Conservation (phyloP, 768 basidiomycete genomes). For the Nidularia sp. region DNA sequence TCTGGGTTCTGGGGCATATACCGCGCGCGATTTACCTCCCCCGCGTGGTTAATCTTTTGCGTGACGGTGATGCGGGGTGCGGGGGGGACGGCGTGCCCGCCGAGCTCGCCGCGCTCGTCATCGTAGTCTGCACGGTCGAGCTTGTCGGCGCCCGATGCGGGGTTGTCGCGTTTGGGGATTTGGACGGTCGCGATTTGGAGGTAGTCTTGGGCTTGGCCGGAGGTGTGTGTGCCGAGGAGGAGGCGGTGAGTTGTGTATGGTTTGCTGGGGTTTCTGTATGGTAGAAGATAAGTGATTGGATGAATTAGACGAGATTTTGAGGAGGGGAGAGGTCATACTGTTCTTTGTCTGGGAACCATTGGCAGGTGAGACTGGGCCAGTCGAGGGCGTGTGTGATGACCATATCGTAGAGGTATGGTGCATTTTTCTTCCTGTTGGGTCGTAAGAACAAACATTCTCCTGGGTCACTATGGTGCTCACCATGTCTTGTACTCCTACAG, state of each 20-base stretch:
- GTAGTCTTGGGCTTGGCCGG: slow-evolving; percentile 89
- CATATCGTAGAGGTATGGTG: slow-evolving; percentile 95
- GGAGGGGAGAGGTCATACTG: slow-evolving; percentile 48
- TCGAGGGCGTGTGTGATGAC: slow-evolving; percentile 97
- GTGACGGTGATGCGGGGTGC: slow-evolving; percentile 84
- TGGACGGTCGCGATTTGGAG: slow-evolving; percentile 94
- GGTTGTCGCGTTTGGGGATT: slow-evolving; percentile 78
- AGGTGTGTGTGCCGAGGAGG: slow-evolving; percentile 96
- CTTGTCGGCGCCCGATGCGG: slow-evolving; percentile 61
- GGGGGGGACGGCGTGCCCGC: slow-evolving; percentile 84
- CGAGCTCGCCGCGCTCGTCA: slow-evolving; percentile 90
- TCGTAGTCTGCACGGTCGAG: slow-evolving; percentile 82
- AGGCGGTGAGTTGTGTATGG: slow-evolving; percentile 94
- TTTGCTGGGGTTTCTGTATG: slow-evolving; percentile 73
- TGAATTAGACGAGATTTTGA: background rate
- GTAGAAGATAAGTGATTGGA: background rate
- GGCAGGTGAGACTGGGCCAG: slow-evolving; percentile 97
- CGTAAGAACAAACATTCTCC: background rate
- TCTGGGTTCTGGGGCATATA: slow-evolving; percentile 99
- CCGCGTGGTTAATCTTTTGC: slow-evolving; percentile 91
- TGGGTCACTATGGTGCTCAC: slow-evolving; percentile 27
- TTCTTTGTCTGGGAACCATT: slow-evolving; percentile 99
- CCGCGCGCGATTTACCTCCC: slow-evolving; percentile 94
- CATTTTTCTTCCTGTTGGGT: slow-evolving; percentile 83
- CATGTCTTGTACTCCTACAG: slow-evolving; percentile 82